Percentiles rank a stretch among this genome's conserved stretches.
Evolutionary conservation across 1,284 basidiomycete genomes (phyloP).

Genomic region (Rhizopogon parksii): DNA sequence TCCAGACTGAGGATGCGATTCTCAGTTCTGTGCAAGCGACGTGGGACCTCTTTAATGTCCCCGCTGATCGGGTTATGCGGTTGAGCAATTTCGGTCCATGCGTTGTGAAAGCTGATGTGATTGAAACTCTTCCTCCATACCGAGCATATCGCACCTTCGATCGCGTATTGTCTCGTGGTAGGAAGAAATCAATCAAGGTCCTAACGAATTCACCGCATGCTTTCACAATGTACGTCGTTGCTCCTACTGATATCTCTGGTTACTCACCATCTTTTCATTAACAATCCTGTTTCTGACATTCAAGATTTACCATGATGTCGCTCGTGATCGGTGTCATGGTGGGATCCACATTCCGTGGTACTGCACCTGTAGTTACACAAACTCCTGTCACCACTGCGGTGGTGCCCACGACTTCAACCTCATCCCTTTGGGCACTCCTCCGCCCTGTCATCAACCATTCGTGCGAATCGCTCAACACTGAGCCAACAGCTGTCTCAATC

Average conservation of each 20-base stretch:
- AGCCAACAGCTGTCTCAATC: conserved; percentile 25
- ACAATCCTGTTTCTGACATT: conserved; percentile 8
- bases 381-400: conserved; percentile 7
- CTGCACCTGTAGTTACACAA: conserved; percentile 22
- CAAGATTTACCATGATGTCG: conserved; percentile 58
- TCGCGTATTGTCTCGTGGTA: conserved; percentile 33
- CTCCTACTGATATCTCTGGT: conserved; percentile 9
- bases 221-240: conserved; percentile 50
- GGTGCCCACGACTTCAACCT: conserved; percentile 15
- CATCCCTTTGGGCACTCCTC: conserved; percentile 25
- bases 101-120: conserved; percentile 41
- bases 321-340: conserved; percentile 60
- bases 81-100: conserved; percentile 30
- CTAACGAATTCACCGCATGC: conserved; percentile 44
- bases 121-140: conserved; percentile 36
- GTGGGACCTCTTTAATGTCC: conserved; percentile 44
- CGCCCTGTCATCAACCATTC: conserved; percentile 33
- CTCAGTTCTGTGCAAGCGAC: conserved; percentile 36
- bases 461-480: conserved; percentile 26
- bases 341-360: conserved; percentile 43
- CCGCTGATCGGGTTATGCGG: conserved; percentile 35
- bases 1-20: conserved; percentile 26
- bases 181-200: conserved; percentile 30
- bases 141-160: conserved; percentile 41
- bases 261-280: conserved; percentile 6